Percentiles rank a stretch among this genome's conserved stretches.
Evolutionary conservation across 768 basidiomycete species (phyloP).

Genomic region (Agaricus blazei): DNA sequence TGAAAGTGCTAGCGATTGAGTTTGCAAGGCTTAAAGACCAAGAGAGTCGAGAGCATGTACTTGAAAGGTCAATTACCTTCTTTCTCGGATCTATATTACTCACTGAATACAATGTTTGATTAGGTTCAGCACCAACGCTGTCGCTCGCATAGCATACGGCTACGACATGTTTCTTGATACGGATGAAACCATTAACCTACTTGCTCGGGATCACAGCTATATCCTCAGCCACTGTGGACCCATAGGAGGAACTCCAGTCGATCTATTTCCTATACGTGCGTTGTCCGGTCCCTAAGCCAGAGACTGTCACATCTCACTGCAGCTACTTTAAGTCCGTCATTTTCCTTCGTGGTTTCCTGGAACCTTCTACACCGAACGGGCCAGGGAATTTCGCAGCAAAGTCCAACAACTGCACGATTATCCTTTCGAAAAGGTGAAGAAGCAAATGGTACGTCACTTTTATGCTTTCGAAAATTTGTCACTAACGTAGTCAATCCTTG

Average conservation of each 20-base stretch:
- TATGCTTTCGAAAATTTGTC: not conserved
- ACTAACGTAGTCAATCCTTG: not conserved
- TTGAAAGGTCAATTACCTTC: not conserved
- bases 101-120: too few species aligned
- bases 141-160: slow-evolving; percentile 2
- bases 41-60: not conserved
- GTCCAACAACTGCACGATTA: not conserved
- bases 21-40: not conserved
- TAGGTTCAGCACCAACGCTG: not conserved
- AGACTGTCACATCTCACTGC: not conserved
- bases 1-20: not conserved
- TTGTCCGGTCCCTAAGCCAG: not conserved
- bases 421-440: slow-evolving; percentile 8
- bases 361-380: not conserved
- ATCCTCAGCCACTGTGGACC: slow-evolving; percentile 5
- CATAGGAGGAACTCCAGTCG: not conserved
- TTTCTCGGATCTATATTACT: too few species aligned
- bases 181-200: not conserved
- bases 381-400: not conserved
- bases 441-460: slow-evolving; percentile 6
- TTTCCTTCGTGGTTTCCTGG: slow-evolving; percentile 8
- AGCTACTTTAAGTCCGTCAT: not conserved
- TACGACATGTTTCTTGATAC: not conserved
- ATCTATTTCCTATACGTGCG: slow-evolving; percentile 4
- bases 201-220: not conserved